Conservation (phyloP, 2,329 filamentous ascomycete species). For the Aspergillus ruber region DNA sequence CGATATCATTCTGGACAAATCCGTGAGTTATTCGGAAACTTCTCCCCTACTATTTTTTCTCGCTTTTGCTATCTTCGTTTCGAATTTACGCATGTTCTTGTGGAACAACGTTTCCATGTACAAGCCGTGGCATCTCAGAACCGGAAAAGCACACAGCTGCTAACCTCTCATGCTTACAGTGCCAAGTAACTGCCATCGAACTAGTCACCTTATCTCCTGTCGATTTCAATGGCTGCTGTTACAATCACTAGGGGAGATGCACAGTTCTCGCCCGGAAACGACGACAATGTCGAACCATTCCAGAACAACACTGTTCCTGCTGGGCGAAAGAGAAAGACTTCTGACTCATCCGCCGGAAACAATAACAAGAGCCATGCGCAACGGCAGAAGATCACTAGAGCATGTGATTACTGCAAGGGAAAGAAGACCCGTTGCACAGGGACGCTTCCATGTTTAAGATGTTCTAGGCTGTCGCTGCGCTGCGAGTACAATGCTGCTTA, state of each 20-base stretch:
- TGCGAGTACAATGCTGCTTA: conserved; percentile 34
- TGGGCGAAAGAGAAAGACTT: conserved; percentile 26
- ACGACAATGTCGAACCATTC: neutral
- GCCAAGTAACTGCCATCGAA: neutral
- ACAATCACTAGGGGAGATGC: conserved; percentile 1
- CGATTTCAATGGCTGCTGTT: conserved; percentile 4
- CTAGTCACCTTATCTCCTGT: neutral
- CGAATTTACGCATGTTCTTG: neutral
- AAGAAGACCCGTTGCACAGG: conserved; percentile 35
- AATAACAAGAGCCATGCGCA: conserved; percentile 11
- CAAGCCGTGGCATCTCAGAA: neutral
- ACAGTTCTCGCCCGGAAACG: conserved; percentile 3
- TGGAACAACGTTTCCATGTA: neutral
- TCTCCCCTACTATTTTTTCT: conserved; percentile 2
- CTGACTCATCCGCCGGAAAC: conserved; percentile 10
- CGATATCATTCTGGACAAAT: neutral
- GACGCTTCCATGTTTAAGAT: conserved; percentile 30
- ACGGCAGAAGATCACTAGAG: conserved; percentile 33
- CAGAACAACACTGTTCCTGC: neutral
- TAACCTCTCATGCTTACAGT: neutral
- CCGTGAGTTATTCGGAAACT: conserved; percentile 9
- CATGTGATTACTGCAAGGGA: conserved; percentile 34
- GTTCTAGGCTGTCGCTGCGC: conserved; percentile 23
- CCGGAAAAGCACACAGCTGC: conserved; percentile 1
- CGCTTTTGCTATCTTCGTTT: neutral